A percentile compares a stretch with the other conserved stretches of the same genome.
phyloP scores from a whole-genome alignment of 202 grass and related monocot genomes.

The Panicum virgatum region DNA sequence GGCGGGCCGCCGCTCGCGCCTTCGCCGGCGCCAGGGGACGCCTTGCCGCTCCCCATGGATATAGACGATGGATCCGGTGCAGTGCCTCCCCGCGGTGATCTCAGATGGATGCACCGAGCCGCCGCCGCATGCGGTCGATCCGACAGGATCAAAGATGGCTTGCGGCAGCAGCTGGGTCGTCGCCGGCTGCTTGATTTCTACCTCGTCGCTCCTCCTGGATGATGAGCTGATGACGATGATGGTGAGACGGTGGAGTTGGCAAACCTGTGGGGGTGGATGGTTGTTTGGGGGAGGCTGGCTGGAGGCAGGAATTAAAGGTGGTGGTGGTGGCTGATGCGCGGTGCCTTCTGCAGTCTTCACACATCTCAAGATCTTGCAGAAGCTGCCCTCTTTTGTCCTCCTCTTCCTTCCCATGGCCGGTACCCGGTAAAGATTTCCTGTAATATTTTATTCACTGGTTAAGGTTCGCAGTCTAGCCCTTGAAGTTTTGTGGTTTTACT shows the following conservation, averaged over 20 bases:
- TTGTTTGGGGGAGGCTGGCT: not conserved
- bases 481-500: not conserved
- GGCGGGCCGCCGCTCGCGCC: not conserved
- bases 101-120: constrained; percentile 12
- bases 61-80: constrained; percentile 23
- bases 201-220: not conserved
- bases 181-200: not conserved
- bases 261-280: not conserved
- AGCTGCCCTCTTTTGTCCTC: constrained; percentile 55
- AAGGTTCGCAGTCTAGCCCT: constrained; percentile 1
- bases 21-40: not conserved
- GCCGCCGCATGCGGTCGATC: constrained; percentile 8
- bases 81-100: not conserved
- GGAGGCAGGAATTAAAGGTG: constrained; percentile 29
- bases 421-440: constrained; percentile 38
- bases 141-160: not conserved
- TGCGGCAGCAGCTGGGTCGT: not conserved
- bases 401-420: constrained; percentile 38
- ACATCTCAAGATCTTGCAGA: constrained; percentile 51
- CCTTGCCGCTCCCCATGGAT: constrained; percentile 45
- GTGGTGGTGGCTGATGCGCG: constrained; percentile 13
- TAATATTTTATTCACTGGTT: constrained; percentile 5
- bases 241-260: too few species aligned
- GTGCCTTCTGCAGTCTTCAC: constrained; percentile 34
- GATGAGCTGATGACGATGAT: too few species aligned